Evolutionary conservation across 1,284 basidiomycete species (phyloP).

Genomic region (Psilocybe mexicana): DNA sequence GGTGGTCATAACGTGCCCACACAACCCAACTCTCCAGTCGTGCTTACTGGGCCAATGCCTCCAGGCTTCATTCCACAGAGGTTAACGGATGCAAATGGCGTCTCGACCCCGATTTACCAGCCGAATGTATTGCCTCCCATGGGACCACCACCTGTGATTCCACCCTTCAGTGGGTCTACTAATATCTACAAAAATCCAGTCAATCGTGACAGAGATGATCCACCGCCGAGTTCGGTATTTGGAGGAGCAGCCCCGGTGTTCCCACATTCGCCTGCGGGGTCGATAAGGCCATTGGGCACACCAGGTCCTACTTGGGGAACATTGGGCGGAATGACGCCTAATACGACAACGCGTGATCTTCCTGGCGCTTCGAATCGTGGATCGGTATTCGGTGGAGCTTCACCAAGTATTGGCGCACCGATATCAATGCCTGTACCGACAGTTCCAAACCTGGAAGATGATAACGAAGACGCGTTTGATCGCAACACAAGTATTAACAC

Average conservation of each 20-base stretch:
- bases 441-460: constrained; percentile 11
- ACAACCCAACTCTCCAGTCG: constrained; percentile 16
- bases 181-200: constrained; percentile 17
- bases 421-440: constrained; percentile 8
- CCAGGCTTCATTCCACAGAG: constrained; percentile 23
- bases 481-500: constrained; percentile 23
- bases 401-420: constrained; percentile 6
- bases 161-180: background rate
- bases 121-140: constrained; percentile 6
- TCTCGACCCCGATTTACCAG: constrained; percentile 20
- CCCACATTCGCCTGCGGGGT: constrained; percentile 7
- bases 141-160: constrained; percentile 5
- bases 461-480: constrained; percentile 23
- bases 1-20: constrained; percentile 4
- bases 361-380: constrained; percentile 12
- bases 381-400: constrained; percentile 16
- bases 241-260: background rate
- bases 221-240: background rate
- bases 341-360: constrained; percentile 11
- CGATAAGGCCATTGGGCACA: background rate
- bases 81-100: constrained; percentile 17
- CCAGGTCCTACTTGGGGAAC: background rate
- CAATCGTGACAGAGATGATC: constrained; percentile 1
- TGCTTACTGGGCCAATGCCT: constrained; percentile 12
- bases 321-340: constrained; percentile 18